Evolutionary conservation across 331 rosid genomes (phyloP).

Genomic region (Cydonia oblonga): DNA sequence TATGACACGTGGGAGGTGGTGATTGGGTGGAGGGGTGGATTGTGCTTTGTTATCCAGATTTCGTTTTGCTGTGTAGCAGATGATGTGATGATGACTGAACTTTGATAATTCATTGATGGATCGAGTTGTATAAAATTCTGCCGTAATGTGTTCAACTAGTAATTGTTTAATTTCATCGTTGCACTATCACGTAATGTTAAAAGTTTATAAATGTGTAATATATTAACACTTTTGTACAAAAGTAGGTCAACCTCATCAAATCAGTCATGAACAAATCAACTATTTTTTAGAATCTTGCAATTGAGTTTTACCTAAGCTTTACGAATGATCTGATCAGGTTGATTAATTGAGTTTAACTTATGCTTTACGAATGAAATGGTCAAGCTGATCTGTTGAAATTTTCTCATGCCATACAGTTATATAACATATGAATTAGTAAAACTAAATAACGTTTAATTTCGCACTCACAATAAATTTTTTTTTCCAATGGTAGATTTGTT

Average conservation of each 20-base stretch:
- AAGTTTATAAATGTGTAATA: rapidly evolving
- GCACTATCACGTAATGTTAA: rapidly evolving
- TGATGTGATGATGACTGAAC: not conserved
- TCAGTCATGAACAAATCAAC: no score
- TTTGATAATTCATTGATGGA: not conserved
- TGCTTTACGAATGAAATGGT: no score
- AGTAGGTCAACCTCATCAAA: not conserved
- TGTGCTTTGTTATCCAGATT: slow-evolving; percentile 63
- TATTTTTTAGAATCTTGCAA: no score
- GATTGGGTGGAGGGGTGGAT: slow-evolving; percentile 38
- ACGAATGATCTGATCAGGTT: no score
- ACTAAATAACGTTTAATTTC: no score
- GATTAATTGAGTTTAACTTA: no score
- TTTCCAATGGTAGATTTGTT: not conserved
- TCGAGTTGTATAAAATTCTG: not conserved
- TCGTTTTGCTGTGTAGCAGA: slow-evolving; percentile 28
- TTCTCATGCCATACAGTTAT: no score
- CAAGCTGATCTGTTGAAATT: no score
- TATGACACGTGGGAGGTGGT: slow-evolving; percentile 28
- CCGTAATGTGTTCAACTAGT: not conserved
- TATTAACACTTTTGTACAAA: not conserved
- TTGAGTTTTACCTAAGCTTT: no score
- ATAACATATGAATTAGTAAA: no score
- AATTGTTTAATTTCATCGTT: not conserved
- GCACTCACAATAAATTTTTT: no score